A percentile compares a stretch with the other conserved stretches of the same genome.
These are phyloP conservation scores for Lactarius sanguifluus DNA, from an alignment of 768 basidiomycete species.

Conservation along the genomic window DNA sequence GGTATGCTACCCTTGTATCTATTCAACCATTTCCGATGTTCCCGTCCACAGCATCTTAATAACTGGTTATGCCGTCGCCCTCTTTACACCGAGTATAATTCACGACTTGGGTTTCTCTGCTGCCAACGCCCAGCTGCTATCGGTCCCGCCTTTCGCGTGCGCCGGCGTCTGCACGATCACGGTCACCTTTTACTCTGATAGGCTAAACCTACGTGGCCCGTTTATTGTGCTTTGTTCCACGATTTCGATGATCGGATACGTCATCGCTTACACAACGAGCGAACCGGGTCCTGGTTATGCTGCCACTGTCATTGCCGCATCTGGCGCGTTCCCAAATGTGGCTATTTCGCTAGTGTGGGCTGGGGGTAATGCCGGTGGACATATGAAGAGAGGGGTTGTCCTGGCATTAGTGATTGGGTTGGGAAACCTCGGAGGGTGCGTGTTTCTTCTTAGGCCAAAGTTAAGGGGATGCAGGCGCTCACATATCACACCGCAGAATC, in stretches of 20 bases:
- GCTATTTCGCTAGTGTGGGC: slow-evolving; percentile 55
- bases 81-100: slow-evolving; percentile 40
- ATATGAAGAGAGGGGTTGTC: slow-evolving; percentile 51
- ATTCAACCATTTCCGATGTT: neutral
- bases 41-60: slow-evolving; percentile 40
- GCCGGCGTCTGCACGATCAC: slow-evolving; percentile 36
- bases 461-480: neutral
- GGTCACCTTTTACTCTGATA: slow-evolving; percentile 39
- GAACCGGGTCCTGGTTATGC: slow-evolving; percentile 40
- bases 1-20: slow-evolving; percentile 30
- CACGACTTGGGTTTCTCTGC: slow-evolving; percentile 47
- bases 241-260: slow-evolving; percentile 52
- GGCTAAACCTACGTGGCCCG: slow-evolving; percentile 45
- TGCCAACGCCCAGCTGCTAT: slow-evolving; percentile 42
- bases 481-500: slow-evolving; percentile 34
- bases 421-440: slow-evolving; percentile 55
- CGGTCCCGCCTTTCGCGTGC: slow-evolving; percentile 39
- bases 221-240: slow-evolving; percentile 46
- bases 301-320: slow-evolving; percentile 50
- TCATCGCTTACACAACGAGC: slow-evolving; percentile 47
- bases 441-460: slow-evolving; percentile 29
- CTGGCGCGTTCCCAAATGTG: slow-evolving; percentile 54
- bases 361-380: slow-evolving; percentile 55
- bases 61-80: slow-evolving; percentile 46
- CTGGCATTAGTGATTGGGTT: slow-evolving; percentile 55